These are phyloP conservation scores for Lentinula guzmanii DNA, from an alignment of 768 basidiomycete species.

Conservation along the genomic window DNA sequence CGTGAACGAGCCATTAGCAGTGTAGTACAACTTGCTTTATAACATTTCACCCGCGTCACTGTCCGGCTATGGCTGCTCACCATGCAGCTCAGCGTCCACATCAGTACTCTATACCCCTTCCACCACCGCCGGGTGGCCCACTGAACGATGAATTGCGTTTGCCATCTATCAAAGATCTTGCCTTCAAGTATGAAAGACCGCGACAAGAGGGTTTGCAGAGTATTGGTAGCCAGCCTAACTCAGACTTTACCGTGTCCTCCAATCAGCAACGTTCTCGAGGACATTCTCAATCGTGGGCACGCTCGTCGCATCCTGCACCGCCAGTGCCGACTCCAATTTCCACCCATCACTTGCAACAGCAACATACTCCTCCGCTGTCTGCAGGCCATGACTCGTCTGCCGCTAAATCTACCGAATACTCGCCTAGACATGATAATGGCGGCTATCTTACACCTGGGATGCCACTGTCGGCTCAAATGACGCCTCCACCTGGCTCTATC, in stretches of 20 bases:
- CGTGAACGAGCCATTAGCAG: no score
- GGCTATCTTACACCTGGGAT: conserved; percentile 43
- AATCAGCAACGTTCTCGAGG: conserved; percentile 24
- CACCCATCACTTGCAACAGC: conserved; percentile 32
- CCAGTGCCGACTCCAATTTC: conserved; percentile 12
- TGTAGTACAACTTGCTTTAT: conserved; percentile 28
- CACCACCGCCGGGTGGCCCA: conserved; percentile 21
- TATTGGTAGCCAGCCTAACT: conserved; percentile 6
- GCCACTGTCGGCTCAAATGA: conserved; percentile 37
- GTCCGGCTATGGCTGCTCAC: conserved; percentile 40
- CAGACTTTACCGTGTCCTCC: conserved; percentile 20
- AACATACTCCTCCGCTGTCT: conserved; percentile 42
- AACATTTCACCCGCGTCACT: conserved; percentile 13
- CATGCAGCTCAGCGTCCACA: conserved; percentile 32
- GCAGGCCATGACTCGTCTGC: conserved; percentile 32
- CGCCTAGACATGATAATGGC: conserved; percentile 42
- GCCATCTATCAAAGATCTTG: conserved; percentile 70
- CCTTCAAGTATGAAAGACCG: conserved; percentile 43
- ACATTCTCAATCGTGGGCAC: conserved; percentile 29
- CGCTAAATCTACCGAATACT: conserved; percentile 29
- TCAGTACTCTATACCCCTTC: conserved; percentile 29
- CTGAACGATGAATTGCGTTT: conserved; percentile 44
- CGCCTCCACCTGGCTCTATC: conserved; percentile 30
- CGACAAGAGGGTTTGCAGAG: conserved; percentile 20
- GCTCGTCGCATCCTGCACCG: conserved; percentile 17